Evolutionary conservation across 2,329 filamentous ascomycete genomes (phyloP), one percentile per base, ranked within the genome.

Genomic region (Colletotrichum eremochloae): DNA sequence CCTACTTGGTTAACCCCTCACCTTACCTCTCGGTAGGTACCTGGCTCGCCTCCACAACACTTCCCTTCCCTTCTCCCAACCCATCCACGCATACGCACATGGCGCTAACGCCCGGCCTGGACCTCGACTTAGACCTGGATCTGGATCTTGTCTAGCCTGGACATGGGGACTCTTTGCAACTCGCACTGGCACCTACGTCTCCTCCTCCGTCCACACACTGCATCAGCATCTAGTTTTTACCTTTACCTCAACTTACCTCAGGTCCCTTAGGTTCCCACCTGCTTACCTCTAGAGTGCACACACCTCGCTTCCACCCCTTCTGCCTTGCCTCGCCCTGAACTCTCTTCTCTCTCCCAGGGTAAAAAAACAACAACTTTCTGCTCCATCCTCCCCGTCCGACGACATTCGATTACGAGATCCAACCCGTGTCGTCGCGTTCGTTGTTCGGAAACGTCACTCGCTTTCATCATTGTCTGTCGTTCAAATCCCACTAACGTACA

Each of bases 381-480:
- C 52, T 29, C 53, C 50, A 18, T 64, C 29, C 60, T 58, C 33
- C 29, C 44, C 58, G 33, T 33, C 50, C 31, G 52, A 44, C 58
- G 50, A 68, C 55, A 57, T 53, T 68, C 46, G 44, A 48, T 29
- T 12, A 38, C 60, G 60, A 69, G 46, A 50, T 53, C 29, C 38
- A 36, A 40, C 52, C n/a, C 29, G 46, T 64, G 60, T 63, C 48
- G n/a, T 69, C 70, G 66, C 69, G 52, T 61, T 60, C 53, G 29
- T 64, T 60, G 15, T 61, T 72, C 66, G 70, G 66, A 70, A 72
- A 72, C 70, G 66, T 72, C 70, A 64, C 67, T 72, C 66, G 66
- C 66, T 72, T 72, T 65, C 66, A 71, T 63, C 38, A 55, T 70
- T 48, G 44, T 72, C 69, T 64, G 53, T 72, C 53, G 70, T 72